Conservation (phyloP, 805 yeast species). For the Lachancea thermotolerans region DNA sequence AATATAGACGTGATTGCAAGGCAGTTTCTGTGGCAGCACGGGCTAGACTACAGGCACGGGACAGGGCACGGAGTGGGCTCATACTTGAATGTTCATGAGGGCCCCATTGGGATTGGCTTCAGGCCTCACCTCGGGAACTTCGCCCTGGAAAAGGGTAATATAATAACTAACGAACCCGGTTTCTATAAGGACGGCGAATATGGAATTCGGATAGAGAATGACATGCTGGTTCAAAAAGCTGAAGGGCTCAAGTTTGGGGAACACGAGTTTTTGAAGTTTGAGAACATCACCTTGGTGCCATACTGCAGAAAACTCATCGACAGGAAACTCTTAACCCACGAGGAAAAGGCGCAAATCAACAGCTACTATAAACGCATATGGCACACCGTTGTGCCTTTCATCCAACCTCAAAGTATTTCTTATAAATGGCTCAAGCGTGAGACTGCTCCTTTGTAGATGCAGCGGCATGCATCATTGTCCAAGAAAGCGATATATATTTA, state of each 20-base stretch:
- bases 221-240: slow-evolving; percentile 48
- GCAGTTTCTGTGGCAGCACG: slow-evolving; percentile 72
- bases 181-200: slow-evolving; percentile 83
- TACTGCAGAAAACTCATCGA: slow-evolving; percentile 75
- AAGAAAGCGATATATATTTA: background rate
- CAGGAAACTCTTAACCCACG: slow-evolving; percentile 42
- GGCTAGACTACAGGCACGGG: slow-evolving; percentile 87
- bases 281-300: slow-evolving; percentile 80
- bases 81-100: slow-evolving; percentile 87
- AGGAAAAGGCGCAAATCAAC: slow-evolving; percentile 67
- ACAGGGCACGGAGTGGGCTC: slow-evolving; percentile 98
- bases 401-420: slow-evolving; percentile 55
- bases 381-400: slow-evolving; percentile 41
- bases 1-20: slow-evolving; percentile 78
- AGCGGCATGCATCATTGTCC: background rate
- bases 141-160: slow-evolving; percentile 59
- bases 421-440: slow-evolving; percentile 67
- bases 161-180: slow-evolving; percentile 91
- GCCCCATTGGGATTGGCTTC: slow-evolving; percentile 77
- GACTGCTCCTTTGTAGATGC: slow-evolving; percentile 19
- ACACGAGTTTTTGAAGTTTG: slow-evolving; percentile 58
- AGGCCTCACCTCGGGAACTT: slow-evolving; percentile 42
- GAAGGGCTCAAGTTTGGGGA: slow-evolving; percentile 46
- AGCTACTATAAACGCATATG: slow-evolving; percentile 55
- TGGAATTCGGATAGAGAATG: slow-evolving; percentile 88